Evolutionary conservation across 176 grass and related monocot species (phyloP).

Genomic region (Alopecurus myosuroides): DNA sequence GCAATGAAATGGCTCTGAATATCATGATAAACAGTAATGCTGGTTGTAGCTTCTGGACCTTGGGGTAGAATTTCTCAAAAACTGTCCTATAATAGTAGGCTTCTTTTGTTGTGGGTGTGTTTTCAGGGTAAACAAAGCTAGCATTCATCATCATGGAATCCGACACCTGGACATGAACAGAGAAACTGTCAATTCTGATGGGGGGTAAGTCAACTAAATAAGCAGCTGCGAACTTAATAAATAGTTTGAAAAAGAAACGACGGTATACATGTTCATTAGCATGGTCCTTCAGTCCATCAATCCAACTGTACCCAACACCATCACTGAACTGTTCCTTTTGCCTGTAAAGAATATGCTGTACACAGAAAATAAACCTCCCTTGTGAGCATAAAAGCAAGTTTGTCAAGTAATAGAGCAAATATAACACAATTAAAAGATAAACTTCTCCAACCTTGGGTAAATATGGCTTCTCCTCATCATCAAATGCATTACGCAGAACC

Average conservation of each 20-base stretch:
- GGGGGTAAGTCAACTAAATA: too few species aligned
- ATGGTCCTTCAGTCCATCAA: constrained; percentile 94
- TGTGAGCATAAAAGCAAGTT: not conserved
- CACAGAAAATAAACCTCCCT: constrained; percentile 22
- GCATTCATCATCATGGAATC: constrained; percentile 93
- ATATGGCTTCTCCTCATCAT: constrained; percentile 84
- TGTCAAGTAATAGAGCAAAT: not conserved
- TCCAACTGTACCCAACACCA: constrained; percentile 98
- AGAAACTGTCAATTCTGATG: not conserved
- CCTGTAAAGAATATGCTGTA: constrained; percentile 93
- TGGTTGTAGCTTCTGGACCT: constrained; percentile 43
- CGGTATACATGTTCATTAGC: constrained; percentile 69
- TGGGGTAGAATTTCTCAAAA: constrained; percentile 91
- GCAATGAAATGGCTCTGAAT: not conserved
- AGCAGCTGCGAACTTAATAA: not conserved
- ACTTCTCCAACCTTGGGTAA: constrained; percentile 72
- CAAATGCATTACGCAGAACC: constrained; percentile 93
- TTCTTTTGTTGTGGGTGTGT: constrained; percentile 95
- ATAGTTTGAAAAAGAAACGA: constrained; percentile 9
- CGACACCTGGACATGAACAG: constrained; percentile 56
- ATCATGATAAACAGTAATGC: not conserved
- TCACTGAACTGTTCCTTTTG: constrained; percentile 99
- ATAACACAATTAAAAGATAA: not conserved
- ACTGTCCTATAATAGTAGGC: constrained; percentile 83
- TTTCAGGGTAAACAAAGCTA: constrained; percentile 90